Conservation (phyloP, 2,329 filamentous ascomycete genomes). For the Aspergillus amoenus region DNA sequence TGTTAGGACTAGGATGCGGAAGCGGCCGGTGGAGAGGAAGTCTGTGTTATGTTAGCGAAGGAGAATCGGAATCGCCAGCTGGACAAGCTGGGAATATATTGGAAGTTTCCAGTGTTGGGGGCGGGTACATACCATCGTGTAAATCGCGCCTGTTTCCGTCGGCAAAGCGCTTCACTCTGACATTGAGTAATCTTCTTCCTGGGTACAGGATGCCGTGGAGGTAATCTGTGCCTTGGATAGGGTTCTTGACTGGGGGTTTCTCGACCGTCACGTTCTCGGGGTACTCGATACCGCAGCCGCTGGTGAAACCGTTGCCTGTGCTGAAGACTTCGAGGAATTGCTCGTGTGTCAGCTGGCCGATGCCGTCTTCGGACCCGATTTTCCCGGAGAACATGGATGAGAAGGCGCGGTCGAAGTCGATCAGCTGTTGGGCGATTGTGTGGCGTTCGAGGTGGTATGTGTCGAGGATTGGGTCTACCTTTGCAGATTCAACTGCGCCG, state of each 20-base stretch:
- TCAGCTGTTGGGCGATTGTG: constrained; percentile 38
- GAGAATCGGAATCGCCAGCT: no score
- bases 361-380: constrained; percentile 26
- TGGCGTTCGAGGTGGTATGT: constrained; percentile 40
- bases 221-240: constrained; percentile 34
- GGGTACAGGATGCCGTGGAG: constrained; percentile 34
- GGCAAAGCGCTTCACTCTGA: constrained; percentile 35
- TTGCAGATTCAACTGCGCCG: constrained; percentile 4
- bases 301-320: constrained; percentile 39
- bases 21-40: constrained; percentile 38
- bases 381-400: constrained; percentile 43
- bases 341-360: constrained; percentile 31
- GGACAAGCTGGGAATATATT: not conserved
- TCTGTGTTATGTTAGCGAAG: constrained; percentile 21
- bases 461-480: constrained; percentile 30
- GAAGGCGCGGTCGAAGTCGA: constrained; percentile 41
- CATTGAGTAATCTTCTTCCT: constrained; percentile 36
- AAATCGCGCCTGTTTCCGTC: constrained; percentile 37
- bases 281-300: constrained; percentile 42
- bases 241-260: constrained; percentile 22
- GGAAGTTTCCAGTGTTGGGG: not conserved
- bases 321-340: constrained; percentile 39
- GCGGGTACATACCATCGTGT: constrained; percentile 32
- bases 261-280: constrained; percentile 29
- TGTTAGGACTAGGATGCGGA: constrained; percentile 37